Evolutionary conservation across 441 rosid species (phyloP), one percentile per base, ranked within the genome.

Genomic region (Syzygium syzygioides): DNA sequence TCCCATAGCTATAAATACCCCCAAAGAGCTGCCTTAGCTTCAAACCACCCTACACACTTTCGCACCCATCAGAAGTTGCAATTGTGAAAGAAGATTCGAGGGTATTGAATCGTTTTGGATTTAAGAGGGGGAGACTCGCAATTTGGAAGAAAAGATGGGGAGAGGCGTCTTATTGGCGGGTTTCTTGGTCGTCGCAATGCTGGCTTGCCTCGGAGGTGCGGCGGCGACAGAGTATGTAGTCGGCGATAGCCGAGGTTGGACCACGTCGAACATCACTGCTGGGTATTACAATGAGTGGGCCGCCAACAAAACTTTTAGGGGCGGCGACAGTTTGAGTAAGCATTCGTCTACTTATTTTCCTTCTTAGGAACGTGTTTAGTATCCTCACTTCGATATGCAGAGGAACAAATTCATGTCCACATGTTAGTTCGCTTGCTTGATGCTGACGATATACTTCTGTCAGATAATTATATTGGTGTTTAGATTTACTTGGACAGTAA

Each of bases 241-340:
- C 0, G 90, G 91, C 1, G 87, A 86, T 20, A n/a, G 89, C 37
- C 50, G 17, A 79, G 89, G 91, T 13, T 91, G 92, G 90, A 86
- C 32, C 12, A 62, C 88, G 0, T 88, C 91, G 13, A 90, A 57
- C n/a, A 87, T 37, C 56, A 84, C 91, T 6, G 79, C 7, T 1
- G 12, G 62, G 17, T 91, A 45, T 50, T 93, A 90, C 64, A 13
- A 53, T 1, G 23, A 53, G 8, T 90, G 94, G 94, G 84, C 90
- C 34, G 30, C 14, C 48, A 52, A 60, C 48, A 80, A 86, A 57
- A 90, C 90, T 4, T 92, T 91, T 11, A 14, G 9, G 79, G 87
- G 89, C 26, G 92, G 92, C 55, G 92, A 93, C 87, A 2, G 4
- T 19, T 59, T 60, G 53, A 26, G 87, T 60, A 28, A 60, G 56